Evolutionary conservation across 2,329 filamentous ascomycete genomes (phyloP), one percentile per base, ranked within the genome.

Genomic region (Diaporthe longicolla): DNA sequence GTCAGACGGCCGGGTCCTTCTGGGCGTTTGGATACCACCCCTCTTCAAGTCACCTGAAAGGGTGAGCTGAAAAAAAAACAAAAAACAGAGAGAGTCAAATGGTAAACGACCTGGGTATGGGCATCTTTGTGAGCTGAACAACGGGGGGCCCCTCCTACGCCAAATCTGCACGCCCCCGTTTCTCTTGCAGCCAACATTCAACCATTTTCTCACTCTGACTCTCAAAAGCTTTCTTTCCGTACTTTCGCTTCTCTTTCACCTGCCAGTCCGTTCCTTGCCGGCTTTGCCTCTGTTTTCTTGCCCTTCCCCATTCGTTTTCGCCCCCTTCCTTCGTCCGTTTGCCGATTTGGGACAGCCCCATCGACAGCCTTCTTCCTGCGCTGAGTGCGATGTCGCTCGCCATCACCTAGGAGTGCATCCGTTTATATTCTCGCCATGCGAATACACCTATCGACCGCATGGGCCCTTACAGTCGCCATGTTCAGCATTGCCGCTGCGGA

Each of bases 111-210:
- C 43, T 29, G 37, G 58, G 58, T 10, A 35, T 65, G 59, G 9
- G 8, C n/a, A 52, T 66, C 45, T 66, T 52, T 66, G 63, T 40
- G 63, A 68, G 63, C 63, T 66, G 45, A 52, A 52, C 45, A 37
- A 52, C 43, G 63, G 63, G 45, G 29, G 21, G 21, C 21, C 63
- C 63, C 54, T 68, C 63, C 63, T 54, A 68, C 63, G 63, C 63
- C 63, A 68, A 35, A 68, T 68, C 63, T 68, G 63, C 48, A 68
- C 1, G 63, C 35, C 63, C 63, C 63, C 63, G 45, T 66, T 35
- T 66, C 45, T 37, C 45, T 52, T n/a, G 10, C 45, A 68, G 40
- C 45, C 48, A 40, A 68, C 63, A 68, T 48, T 29, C 63, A 26
- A 68, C 45, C 4, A 0, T 10, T 37, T 8, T 26, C n/a, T 26